Base-by-base conservation (phyloP, 169 alveolate genomes). In the Eimeria necatrix region DNA sequence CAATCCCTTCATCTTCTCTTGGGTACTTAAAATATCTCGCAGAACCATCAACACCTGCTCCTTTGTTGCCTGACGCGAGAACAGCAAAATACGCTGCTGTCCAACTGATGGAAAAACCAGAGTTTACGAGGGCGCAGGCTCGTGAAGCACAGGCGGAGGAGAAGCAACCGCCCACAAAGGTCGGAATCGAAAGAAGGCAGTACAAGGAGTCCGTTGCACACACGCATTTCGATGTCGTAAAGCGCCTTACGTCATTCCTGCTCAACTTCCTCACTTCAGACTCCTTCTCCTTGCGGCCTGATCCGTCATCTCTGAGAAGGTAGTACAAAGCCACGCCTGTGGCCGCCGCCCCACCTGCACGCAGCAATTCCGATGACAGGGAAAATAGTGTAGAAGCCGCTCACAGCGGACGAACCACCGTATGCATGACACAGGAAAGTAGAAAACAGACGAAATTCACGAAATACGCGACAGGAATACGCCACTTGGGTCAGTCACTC, bases 281-380 rank as follows among this genome's bases (percentile, higher is more conserved):
- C 68, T 91, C 91, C 22, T 56, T 85, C 78, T 93, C 96, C 73
- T 80, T 73, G 61, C 81, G 73, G 64, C 81, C 95, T 48, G 91
- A 56, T 18, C 94, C 92, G 20, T 95, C 97, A 12, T 94, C 96
- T 89, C 96, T 81, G 59, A 94, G 89, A 56, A 96, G 91, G 56
- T 94, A 96, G 71, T 91, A 96, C 52, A 94, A 53, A 20, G 93
- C 90, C 49, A 95, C 96, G 18, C 96, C 97, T 24, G 95, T 85
- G n/a, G 93, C 97, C 70, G 96, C 97, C 26, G 94, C 85, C 56
- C 96, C 97, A 3, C 97, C 97, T 90, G 96, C 93, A 51, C 4
- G 53, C 1, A n/a, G 74, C 61, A 80, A 20, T 8, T 4, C 46
- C 16, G n/a, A n/a, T n/a, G n/a, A 74, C 26, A 74, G 60, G 3